Base-by-base conservation (phyloP, 1,284 basidiomycete species). In the Mycena citricolor region DNA sequence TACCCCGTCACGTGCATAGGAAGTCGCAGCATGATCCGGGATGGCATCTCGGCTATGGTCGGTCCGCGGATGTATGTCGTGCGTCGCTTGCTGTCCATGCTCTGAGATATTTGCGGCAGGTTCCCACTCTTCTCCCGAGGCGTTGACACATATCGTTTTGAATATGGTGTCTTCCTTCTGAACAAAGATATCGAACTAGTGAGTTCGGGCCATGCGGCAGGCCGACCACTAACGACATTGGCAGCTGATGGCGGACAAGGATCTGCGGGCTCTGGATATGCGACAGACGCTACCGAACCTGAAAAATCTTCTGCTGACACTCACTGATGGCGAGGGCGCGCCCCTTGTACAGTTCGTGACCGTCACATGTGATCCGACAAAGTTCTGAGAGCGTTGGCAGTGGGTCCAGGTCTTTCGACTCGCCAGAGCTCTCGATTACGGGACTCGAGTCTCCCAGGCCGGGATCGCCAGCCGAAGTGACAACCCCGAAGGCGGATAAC, bases 111-210 rank as follows among this genome's bases (percentile, higher is more conserved):
- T 45, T 36, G 46, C 42, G 40, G 40, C 46, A 94, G 92, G 74
- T 97, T 97, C 63, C 94, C 95, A 8, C 70, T 99, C 25, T 98
- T 94, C 62, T 87, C 89, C 0, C 90, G 83, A 65, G 93, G 94
- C 8, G 93, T 97, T 44, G 97, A 99, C 63, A 84, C 85, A 30
- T 98, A 98, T 66, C 78, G 97, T 21, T 99, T 97, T 63, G 95
- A 99, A 63, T 99, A 99, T 67, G 97, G 86, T 8, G 94, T 98
- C 4, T 99, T 97, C 62, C 68, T 99, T 35, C 73, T 99, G 28
- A 99, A 99, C 72, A 99, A 99, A 69, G 77, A 99, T 63, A 93
- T 99, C 53, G 95, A 99, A 69, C 75, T 93, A 76, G 92, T 94
- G 56, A 56, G 79, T 57, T 25, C 31, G 41, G 26, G 23, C 46